Conservation (phyloP, 345 rosid genomes). For the Aquilaria sinensis region DNA sequence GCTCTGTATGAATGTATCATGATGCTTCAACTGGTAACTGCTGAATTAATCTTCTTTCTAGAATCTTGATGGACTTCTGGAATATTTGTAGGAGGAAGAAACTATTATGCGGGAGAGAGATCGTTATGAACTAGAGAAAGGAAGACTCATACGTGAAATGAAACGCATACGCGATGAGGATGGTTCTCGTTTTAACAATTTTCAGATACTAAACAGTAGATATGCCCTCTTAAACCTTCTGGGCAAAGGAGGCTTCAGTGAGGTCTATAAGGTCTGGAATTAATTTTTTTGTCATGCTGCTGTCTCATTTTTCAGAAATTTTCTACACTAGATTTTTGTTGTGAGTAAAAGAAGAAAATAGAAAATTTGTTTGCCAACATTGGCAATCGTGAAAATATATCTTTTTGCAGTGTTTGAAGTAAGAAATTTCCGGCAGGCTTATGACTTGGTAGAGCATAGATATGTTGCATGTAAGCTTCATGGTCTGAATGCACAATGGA, state of each 20-base stretch:
- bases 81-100: constrained; percentile 79
- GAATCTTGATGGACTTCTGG: constrained; percentile 12
- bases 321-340: too few species aligned
- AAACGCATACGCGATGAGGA: constrained; percentile 97
- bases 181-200: constrained; percentile 96
- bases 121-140: constrained; percentile 93
- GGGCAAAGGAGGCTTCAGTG: constrained; percentile 99
- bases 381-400: constrained; percentile 53
- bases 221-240: constrained; percentile 96
- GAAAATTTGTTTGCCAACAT: constrained; percentile 33
- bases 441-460: constrained; percentile 92
- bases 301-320: not conserved
- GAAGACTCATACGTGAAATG: constrained; percentile 95
- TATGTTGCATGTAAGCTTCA: constrained; percentile 99
- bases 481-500: constrained; percentile 98
- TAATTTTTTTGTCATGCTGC: constrained; percentile 5
- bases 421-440: constrained; percentile 85
- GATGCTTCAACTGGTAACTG: too few species aligned
- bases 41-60: too few species aligned
- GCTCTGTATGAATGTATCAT: too few species aligned
- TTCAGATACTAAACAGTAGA: constrained; percentile 77
- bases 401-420: constrained; percentile 64
- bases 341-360: not conserved
- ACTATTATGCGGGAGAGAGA: constrained; percentile 88
- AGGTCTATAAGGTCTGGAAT: constrained; percentile 94